These are phyloP conservation scores for Boletus mariae DNA, from an alignment of 1,284 basidiomycete genomes.

Conservation along the genomic window DNA sequence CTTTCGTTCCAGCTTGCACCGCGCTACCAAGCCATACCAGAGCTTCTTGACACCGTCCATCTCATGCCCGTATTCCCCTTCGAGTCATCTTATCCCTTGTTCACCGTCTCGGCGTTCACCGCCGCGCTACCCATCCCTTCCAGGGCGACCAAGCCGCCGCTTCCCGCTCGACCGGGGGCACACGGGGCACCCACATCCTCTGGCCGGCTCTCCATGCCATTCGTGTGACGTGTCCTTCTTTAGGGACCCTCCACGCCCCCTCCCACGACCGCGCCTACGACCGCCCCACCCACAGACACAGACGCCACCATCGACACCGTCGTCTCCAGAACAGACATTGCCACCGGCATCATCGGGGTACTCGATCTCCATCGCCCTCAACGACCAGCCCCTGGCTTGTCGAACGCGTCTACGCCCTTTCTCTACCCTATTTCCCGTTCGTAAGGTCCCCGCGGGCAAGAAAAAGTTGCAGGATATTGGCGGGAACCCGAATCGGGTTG, in stretches of 20 bases:
- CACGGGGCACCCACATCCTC: constrained; percentile 18
- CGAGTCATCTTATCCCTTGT: too few species aligned
- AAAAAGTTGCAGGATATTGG: constrained; percentile 18
- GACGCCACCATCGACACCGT: constrained; percentile 33
- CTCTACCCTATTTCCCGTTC: constrained; percentile 48
- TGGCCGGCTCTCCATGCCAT: constrained; percentile 58
- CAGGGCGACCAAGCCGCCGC: too few species aligned
- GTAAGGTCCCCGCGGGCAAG: constrained; percentile 34
- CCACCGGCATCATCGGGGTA: constrained; percentile 55
- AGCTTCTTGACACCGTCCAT: constrained; percentile 37
- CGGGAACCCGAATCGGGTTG: too few species aligned
- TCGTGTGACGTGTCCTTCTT: constrained; percentile 39
- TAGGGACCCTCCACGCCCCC: too few species aligned
- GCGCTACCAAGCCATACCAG: constrained; percentile 32
- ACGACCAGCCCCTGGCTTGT: constrained; percentile 28
- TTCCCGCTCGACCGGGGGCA: constrained; percentile 32
- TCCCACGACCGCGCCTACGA: too few species aligned
- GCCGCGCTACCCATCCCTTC: too few species aligned
- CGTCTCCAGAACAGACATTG: constrained; percentile 55
- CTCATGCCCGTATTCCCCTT: constrained; percentile 34
- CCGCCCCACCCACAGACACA: constrained; percentile 5
- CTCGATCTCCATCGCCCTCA: constrained; percentile 52
- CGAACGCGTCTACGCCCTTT: constrained; percentile 35
- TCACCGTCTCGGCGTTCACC: too few species aligned
- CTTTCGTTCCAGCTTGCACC: constrained; percentile 63